Conservation (phyloP, 768 basidiomycete genomes). For the Udeniomyces megalosporus region DNA sequence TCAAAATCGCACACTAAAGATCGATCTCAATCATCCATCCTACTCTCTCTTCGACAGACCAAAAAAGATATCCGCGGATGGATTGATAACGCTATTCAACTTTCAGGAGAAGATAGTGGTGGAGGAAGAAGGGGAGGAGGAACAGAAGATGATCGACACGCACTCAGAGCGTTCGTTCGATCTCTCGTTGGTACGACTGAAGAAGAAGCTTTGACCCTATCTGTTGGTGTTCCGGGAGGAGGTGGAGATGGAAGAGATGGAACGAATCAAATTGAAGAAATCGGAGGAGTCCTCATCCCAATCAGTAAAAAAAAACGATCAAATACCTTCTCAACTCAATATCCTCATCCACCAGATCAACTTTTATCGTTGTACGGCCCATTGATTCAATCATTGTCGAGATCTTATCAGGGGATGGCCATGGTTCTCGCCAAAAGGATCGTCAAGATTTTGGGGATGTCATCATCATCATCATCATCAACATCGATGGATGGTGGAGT, state of each 20-base stretch:
- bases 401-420: neutral
- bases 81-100: slow-evolving; percentile 23
- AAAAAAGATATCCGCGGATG: slow-evolving; percentile 40
- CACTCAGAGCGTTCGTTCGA: slow-evolving; percentile 46
- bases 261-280: neutral
- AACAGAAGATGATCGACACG: slow-evolving; percentile 62
- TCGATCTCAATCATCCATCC: slow-evolving; percentile 36
- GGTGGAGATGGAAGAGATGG: no score
- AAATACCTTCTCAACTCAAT: neutral
- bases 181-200: neutral
- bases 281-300: neutral
- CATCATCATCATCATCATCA: neutral
- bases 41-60: slow-evolving; percentile 40
- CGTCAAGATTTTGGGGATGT: no score
- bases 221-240: no score
- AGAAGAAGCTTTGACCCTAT: neutral
- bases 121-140: slow-evolving; percentile 26
- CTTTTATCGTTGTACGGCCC: slow-evolving; percentile 11
- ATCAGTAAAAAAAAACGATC: slow-evolving; percentile 1
- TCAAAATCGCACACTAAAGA: slow-evolving; percentile 50
- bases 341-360: neutral
- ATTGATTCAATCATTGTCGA: neutral
- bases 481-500: no score
- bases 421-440: neutral
- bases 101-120: slow-evolving; percentile 25